Percentiles rank a stretch among this genome's conserved stretches.
These are phyloP conservation scores for Vigna trinervia DNA, from an alignment of 306 rosid genomes.

Conservation along the genomic window DNA sequence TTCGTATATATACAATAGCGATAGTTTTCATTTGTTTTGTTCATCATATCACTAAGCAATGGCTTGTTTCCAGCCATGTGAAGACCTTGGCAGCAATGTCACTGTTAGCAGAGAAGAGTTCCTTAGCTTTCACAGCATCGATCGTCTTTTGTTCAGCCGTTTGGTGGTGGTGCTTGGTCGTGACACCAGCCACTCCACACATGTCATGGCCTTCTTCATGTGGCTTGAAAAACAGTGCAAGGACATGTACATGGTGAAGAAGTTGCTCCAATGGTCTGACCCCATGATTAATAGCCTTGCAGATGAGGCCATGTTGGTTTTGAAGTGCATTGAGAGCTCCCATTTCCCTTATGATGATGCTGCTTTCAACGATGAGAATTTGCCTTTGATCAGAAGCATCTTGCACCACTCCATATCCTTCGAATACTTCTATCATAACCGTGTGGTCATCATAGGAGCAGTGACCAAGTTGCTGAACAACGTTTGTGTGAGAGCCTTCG, in stretches of 20 bases:
- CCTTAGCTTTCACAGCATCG: constrained; percentile 61
- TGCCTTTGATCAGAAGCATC: constrained; percentile 53
- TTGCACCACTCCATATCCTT: constrained; percentile 39
- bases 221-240: constrained; percentile 58
- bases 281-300: constrained; percentile 40
- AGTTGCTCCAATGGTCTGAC: constrained; percentile 48
- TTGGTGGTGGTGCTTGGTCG: constrained; percentile 51
- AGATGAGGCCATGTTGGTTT: constrained; percentile 50
- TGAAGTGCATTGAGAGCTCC: constrained; percentile 51
- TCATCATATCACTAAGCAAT: background rate
- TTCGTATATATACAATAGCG: background rate
- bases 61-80: background rate
- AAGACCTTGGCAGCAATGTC: background rate
- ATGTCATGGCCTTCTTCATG: constrained; percentile 65
- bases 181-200: constrained; percentile 50
- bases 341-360: background rate
- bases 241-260: constrained; percentile 37
- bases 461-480: constrained; percentile 42
- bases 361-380: background rate
- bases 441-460: constrained; percentile 31
- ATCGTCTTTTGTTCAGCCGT: constrained; percentile 61
- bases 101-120: constrained; percentile 55
- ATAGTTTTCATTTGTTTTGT: background rate
- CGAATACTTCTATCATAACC: constrained; percentile 47
- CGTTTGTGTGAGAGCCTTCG: constrained; percentile 59